A percentile compares a stretch with the other conserved stretches of the same genome.
These are phyloP conservation scores for Capsaspora owczarzaki DNA, from an alignment of 78 protist species.

Conservation along the genomic window DNA sequence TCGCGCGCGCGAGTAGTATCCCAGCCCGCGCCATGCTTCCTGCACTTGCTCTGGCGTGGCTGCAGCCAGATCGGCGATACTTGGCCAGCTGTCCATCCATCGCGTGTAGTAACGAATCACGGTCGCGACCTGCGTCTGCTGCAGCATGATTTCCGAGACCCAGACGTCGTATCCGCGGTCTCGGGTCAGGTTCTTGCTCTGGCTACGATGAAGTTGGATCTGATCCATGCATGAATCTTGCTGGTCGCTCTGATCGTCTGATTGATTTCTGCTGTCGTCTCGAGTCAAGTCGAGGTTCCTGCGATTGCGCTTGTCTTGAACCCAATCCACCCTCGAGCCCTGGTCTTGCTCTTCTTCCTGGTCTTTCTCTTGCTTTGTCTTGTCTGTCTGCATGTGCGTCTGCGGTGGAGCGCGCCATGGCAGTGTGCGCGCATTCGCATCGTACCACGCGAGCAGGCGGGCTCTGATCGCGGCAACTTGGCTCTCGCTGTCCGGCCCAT, in stretches of 20 bases:
- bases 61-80: constrained; percentile 40
- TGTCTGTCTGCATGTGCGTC: neutral
- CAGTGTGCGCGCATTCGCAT: neutral
- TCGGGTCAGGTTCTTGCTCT: too few relatives aligned
- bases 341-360: neutral
- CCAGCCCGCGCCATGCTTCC: constrained; percentile 73
- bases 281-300: too few relatives aligned
- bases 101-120: constrained; percentile 48
- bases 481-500: too few relatives aligned
- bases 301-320: too few relatives aligned
- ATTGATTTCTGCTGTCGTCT: too few relatives aligned
- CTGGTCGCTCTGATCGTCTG: neutral
- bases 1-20: constrained; percentile 73
- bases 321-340: neutral
- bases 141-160: constrained; percentile 82
- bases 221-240: neutral
- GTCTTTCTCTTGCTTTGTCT: neutral
- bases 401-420: neutral
- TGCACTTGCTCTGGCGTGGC: constrained; percentile 39
- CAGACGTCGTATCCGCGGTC: constrained; percentile 53
- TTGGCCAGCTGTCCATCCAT: constrained; percentile 68
- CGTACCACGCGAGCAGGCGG: neutral
- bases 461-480: neutral
- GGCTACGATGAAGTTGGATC: too few relatives aligned
- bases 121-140: constrained; percentile 67